Percentiles rank a stretch among this genome's conserved stretches.
phyloP scores from a whole-genome alignment of 2,329 filamentous ascomycete species.

The Aspergillus glaucus region DNA sequence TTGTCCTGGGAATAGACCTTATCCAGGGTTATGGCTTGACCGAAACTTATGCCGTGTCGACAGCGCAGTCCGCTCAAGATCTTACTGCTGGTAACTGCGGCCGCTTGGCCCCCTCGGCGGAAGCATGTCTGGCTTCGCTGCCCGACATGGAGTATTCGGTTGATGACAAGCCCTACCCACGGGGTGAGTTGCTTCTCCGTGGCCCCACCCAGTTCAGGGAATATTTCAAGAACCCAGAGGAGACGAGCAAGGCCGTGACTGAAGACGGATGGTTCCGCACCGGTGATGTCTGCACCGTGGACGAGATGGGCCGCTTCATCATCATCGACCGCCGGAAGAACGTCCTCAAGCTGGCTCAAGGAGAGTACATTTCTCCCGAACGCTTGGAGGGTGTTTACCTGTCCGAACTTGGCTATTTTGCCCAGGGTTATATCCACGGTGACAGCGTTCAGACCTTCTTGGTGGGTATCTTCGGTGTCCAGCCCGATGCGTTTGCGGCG shows the following conservation, averaged over 20 bases:
- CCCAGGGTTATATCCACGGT: slow-evolving; percentile 83
- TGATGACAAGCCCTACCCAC: slow-evolving; percentile 80
- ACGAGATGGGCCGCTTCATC: slow-evolving; percentile 77
- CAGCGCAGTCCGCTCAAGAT: slow-evolving; percentile 65
- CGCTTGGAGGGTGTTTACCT: slow-evolving; percentile 93
- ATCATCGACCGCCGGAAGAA: slow-evolving; percentile 98
- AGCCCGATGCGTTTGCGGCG: slow-evolving; percentile 73
- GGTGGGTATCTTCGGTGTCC: slow-evolving; percentile 81
- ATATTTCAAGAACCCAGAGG: slow-evolving; percentile 85
- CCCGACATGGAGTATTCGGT: slow-evolving; percentile 91
- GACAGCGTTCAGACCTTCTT: slow-evolving; percentile 75
- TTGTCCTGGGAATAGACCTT: slow-evolving; percentile 72
- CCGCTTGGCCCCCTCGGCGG: slow-evolving; percentile 58
- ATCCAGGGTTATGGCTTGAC: slow-evolving; percentile 89
- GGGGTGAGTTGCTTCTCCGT: slow-evolving; percentile 81
- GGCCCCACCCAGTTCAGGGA: slow-evolving; percentile 74
- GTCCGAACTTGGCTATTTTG: slow-evolving; percentile 69
- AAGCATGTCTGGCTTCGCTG: slow-evolving; percentile 77
- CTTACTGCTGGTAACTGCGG: slow-evolving; percentile 77
- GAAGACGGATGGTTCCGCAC: slow-evolving; percentile 95
- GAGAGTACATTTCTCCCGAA: slow-evolving; percentile 96
- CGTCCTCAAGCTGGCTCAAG: slow-evolving; percentile 95
- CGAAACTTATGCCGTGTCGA: slow-evolving; percentile 76
- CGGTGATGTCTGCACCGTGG: slow-evolving; percentile 82
- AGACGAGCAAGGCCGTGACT: slow-evolving; percentile 76